phyloP scores from a whole-genome alignment of 371 early-diverging fungal genomes.

The Dinochytrium kinnereticum region DNA sequence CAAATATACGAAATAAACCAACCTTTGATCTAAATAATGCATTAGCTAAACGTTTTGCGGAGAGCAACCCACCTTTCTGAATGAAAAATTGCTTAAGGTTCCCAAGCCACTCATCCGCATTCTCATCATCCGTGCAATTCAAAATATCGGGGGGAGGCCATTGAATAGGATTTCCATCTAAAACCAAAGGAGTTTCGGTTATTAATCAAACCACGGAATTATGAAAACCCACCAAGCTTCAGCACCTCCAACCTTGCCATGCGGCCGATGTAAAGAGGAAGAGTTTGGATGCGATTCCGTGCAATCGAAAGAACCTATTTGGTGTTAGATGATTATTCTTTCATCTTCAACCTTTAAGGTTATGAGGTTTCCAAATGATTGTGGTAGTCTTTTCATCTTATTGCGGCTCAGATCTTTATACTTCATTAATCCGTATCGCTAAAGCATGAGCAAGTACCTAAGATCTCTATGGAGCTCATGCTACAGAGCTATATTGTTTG shows the following conservation, averaged over 20 bases:
- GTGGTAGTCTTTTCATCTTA: constrained; percentile 45
- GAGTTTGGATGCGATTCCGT: constrained; percentile 37
- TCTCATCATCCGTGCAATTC: constrained; percentile 25
- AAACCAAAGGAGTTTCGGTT: too few relatives aligned
- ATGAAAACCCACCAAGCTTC: constrained; percentile 41
- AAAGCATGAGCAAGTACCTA: constrained; percentile 28
- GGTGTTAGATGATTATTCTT: neutral
- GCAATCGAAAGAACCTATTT: constrained; percentile 44
- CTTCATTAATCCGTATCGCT: neutral
- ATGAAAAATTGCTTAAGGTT: constrained; percentile 33
- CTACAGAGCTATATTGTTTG: constrained; percentile 26
- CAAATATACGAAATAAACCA: neutral
- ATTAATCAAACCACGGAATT: too few relatives aligned
- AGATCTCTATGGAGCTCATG: constrained; percentile 37
- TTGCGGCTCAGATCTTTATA: constrained; percentile 45
- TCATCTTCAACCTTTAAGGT: constrained; percentile 39
- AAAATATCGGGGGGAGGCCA: constrained; percentile 46
- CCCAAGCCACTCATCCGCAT: constrained; percentile 34
- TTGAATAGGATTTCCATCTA: constrained; percentile 44
- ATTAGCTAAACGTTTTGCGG: neutral
- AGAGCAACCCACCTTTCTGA: constrained; percentile 19
- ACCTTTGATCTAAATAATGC: neutral
- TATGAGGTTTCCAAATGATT: constrained; percentile 38
- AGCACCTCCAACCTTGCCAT: constrained; percentile 47
- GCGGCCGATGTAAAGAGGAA: constrained; percentile 43